These are phyloP conservation scores for Magnusiomyces paraingens DNA, from an alignment of 1,139 yeast species.

Conservation along the genomic window DNA sequence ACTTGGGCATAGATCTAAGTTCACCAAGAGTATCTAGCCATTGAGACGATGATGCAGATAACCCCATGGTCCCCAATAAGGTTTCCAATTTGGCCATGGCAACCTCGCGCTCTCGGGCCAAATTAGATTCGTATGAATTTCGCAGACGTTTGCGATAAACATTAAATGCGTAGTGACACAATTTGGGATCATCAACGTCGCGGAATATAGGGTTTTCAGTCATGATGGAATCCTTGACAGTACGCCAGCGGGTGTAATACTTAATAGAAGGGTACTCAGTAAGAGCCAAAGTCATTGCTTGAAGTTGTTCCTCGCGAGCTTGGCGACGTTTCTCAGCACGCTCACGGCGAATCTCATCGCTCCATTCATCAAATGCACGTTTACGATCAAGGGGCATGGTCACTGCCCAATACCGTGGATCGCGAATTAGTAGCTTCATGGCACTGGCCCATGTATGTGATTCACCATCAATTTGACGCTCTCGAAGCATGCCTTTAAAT, in stretches of 20 bases:
- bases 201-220: constrained; percentile 58
- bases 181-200: constrained; percentile 18
- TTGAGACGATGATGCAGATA: constrained; percentile 23
- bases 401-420: constrained; percentile 66
- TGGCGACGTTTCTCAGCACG: constrained; percentile 39
- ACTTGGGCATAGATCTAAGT: constrained; percentile 45
- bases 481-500: constrained; percentile 49
- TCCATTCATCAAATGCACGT: constrained; percentile 56
- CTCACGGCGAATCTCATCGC: constrained; percentile 45
- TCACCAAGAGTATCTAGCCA: constrained; percentile 45
- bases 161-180: constrained; percentile 40
- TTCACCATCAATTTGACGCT: constrained; percentile 49
- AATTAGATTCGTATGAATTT: constrained; percentile 34
- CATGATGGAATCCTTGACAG: constrained; percentile 43
- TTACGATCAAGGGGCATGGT: constrained; percentile 56
- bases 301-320: constrained; percentile 49
- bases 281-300: constrained; percentile 48
- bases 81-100: constrained; percentile 21
- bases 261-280: constrained; percentile 40
- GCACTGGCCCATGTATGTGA: constrained; percentile 72
- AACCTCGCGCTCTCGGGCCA: constrained; percentile 18
- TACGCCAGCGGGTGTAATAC: constrained; percentile 62
- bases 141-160: constrained; percentile 42
- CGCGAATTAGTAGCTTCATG: constrained; percentile 51
- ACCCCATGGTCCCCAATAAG: constrained; percentile 32